These are phyloP conservation scores for Backusella macrospora DNA, from an alignment of 192 early-diverging fungal species.

Conservation along the genomic window DNA sequence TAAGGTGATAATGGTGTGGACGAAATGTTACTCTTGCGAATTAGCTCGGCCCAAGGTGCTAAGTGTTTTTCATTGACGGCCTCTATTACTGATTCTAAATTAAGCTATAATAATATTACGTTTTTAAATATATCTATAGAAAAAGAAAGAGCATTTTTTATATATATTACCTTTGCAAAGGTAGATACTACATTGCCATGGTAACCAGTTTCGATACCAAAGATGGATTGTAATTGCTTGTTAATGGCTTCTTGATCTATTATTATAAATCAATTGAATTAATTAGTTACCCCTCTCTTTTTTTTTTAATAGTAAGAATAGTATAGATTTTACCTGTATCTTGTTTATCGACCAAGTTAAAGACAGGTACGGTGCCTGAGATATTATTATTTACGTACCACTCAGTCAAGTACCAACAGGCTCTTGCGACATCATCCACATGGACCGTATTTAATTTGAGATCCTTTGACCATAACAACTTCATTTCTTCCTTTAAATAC, in stretches of 20 bases:
- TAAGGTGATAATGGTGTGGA: slow-evolving; percentile 93
- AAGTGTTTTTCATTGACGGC: slow-evolving; percentile 88
- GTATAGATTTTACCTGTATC: slow-evolving; percentile 70
- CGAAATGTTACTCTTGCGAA: slow-evolving; percentile 67
- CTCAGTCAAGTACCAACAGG: slow-evolving; percentile 59
- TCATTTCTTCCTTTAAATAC: slow-evolving; percentile 84
- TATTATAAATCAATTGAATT: not conserved
- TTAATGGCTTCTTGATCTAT: slow-evolving; percentile 83
- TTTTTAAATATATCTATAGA: not conserved
- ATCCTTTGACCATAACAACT: slow-evolving; percentile 91
- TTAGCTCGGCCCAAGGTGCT: slow-evolving; percentile 88
- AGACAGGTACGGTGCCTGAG: slow-evolving; percentile 50
- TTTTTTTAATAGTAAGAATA: not conserved
- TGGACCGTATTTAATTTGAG: slow-evolving; percentile 95
- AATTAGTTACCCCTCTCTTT: too few species aligned
- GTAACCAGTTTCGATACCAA: slow-evolving; percentile 84
- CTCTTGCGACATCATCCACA: slow-evolving; percentile 77
- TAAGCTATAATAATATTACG: slow-evolving; percentile 53
- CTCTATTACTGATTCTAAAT: slow-evolving; percentile 83
- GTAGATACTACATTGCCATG: slow-evolving; percentile 75
- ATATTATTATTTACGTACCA: slow-evolving; percentile 57
- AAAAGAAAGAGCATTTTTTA: slow-evolving; percentile 6
- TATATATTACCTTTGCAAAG: slow-evolving; percentile 71
- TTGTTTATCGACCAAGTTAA: slow-evolving; percentile 85
- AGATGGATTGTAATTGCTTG: slow-evolving; percentile 66